Percentiles rank a stretch among this genome's conserved stretches.
These are phyloP conservation scores for Cutaneotrichosporon sp. DNA, from an alignment of 1,284 basidiomycete species.

Conservation along the genomic window DNA sequence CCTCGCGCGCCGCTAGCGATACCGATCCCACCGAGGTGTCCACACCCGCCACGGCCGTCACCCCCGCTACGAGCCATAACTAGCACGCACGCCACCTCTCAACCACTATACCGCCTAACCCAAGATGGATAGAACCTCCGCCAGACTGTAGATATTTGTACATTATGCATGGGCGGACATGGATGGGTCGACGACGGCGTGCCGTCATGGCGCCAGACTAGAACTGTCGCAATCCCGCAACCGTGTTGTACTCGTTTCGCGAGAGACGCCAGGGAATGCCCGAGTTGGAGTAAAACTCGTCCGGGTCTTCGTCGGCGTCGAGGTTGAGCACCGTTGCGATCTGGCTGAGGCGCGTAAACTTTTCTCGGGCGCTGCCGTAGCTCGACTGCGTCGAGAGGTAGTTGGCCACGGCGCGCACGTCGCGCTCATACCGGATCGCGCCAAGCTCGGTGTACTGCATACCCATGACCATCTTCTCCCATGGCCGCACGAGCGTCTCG, in stretches of 20 bases:
- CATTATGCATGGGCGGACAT: constrained; percentile 1
- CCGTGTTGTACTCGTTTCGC: constrained; percentile 67
- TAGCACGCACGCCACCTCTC: too few relatives aligned
- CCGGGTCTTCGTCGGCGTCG: constrained; percentile 81
- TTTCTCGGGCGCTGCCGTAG: constrained; percentile 82
- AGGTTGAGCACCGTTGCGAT: constrained; percentile 87
- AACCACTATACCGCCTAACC: too few relatives aligned
- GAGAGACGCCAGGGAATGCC: constrained; percentile 85
- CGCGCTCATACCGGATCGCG: constrained; percentile 93
- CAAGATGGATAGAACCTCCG: neutral
- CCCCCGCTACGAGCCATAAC: too few relatives aligned
- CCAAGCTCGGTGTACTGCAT: constrained; percentile 92
- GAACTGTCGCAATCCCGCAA: constrained; percentile 56
- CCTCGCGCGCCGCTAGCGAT: too few relatives aligned
- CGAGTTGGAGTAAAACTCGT: constrained; percentile 84
- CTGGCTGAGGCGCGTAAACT: constrained; percentile 86
- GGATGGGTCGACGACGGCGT: neutral
- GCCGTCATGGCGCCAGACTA: neutral
- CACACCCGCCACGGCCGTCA: too few relatives aligned
- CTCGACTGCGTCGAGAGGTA: constrained; percentile 79
- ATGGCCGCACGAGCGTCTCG: constrained; percentile 80
- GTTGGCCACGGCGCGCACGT: constrained; percentile 74
- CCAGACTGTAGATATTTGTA: neutral
- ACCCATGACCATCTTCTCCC: constrained; percentile 80
- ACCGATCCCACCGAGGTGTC: too few relatives aligned